Evolutionary conservation across 192 early-diverging fungal species (phyloP), one percentile per base, ranked within the genome.

Genomic region (Podila epicladia): DNA sequence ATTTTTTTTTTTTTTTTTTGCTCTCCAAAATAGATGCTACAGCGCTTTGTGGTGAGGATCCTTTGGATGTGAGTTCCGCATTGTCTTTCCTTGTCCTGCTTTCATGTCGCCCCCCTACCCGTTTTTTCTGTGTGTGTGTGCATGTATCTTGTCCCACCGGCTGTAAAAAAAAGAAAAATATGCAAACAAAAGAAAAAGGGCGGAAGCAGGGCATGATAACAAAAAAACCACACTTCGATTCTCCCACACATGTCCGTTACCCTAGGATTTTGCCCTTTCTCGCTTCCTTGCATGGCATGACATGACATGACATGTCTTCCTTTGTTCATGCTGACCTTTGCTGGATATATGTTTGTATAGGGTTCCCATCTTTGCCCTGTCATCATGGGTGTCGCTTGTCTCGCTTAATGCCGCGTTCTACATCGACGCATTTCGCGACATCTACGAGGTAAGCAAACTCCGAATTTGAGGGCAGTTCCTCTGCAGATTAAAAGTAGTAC

Each of bases 321-420:
- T n/a, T 49, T 45, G 76, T 87, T 92, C 20, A 89, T 93, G 45
- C 89, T 90, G 38, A 88, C 48, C 19, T 37, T 37, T 37, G 35
- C 35, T 37, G 35, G 1, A 37, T 37, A 37, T 37, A 37, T 37
- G 35, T 9, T 55, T 55, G n/a, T 57, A 58, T 74, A 92, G 91
- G 91, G 95, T 96, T 9, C 97, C 97, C 7, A 88, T 98, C 31
- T 98, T 96, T 71, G 95, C 93, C 29, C 75, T 97, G 24, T 93
- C 95, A 8, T 95, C 96, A 1, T 92, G 93, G 76, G 87, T 89
- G 3, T 90, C 90, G 12, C 83, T 98, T 53, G 85, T 91, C 5
- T 96, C 95, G n/a, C 76, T 89, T 22, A 78, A 86, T 45, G 84
- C 87, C 6, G 92, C 95, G 26, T 93, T 94, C 64, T 97, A 95